Evolutionary conservation across 2,329 filamentous ascomycete species (phyloP), one percentile per base, ranked within the genome.

Genomic region (Hypoxylon sp.): DNA sequence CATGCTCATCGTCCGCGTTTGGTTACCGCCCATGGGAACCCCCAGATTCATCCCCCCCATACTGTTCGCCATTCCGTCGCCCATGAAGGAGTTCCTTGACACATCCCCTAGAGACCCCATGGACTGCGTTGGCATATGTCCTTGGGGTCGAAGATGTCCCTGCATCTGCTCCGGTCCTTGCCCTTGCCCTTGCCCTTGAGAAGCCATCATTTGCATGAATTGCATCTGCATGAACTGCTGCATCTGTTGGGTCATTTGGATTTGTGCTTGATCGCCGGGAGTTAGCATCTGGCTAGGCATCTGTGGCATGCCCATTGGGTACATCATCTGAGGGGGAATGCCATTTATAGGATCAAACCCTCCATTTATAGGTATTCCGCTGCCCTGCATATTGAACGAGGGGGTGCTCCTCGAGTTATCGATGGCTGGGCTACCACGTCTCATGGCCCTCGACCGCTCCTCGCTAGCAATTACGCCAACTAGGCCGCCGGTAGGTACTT

Each of bases 161-260:
- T 56, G 65, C 55, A 58, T 60, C 32, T 67, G 73, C 54, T 53
- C 71, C 43, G 68, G 71, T 37, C 65, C 60, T 41, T 75, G 75
- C 64, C 79, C 80, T 51, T 78, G 71, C 34, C 65, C 60, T 41
- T 75, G 75, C 64, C 79, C 80, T 51, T 78, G 79, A 11, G 74
- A 70, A 0, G 83, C 82, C 85, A 92, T 91, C 87, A 93, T 90
- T 72, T 94, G 91, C 90, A 96, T 94, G 79, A 93, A 93, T 75
- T 96, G 91, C 89, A 95, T 93, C 74, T 93, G 90, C 91, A 94
- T 93, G 79, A 94, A 93, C 72, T 92, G 89, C 58, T 87, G 85
- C 91, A 94, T 94, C 73, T 94, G 91, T 73, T 93, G 90, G 6
- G 87, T 90, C 84, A 95, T 90, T 69, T 94, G 89, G 43, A 94